Evolutionary conservation across 1,284 basidiomycete species (phyloP).

Genomic region (Cryptococcus floricola): DNA sequence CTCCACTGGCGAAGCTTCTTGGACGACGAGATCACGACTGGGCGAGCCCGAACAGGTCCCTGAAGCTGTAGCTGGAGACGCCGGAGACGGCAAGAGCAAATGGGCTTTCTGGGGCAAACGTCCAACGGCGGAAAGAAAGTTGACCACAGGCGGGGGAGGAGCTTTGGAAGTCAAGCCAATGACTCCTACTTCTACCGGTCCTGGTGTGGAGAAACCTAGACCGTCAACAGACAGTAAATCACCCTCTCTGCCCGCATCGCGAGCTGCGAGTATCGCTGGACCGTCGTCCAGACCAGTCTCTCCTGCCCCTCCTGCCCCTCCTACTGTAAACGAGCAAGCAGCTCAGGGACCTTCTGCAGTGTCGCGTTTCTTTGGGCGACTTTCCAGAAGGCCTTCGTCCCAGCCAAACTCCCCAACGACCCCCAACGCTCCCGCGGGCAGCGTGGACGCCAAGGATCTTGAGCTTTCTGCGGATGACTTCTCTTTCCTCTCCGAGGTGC

Average conservation of each 20-base stretch:
- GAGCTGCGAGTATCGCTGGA: constrained; percentile 6
- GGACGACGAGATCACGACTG: constrained; percentile 38
- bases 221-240: constrained; percentile 3
- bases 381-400: constrained; percentile 23
- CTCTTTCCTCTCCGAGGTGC: constrained; percentile 46
- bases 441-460: constrained; percentile 31
- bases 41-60: constrained; percentile 36
- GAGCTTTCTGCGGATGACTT: constrained; percentile 47
- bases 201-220: constrained; percentile 2
- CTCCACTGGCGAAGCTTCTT: constrained; percentile 16
- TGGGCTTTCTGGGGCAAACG: constrained; percentile 48
- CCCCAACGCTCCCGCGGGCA: background rate
- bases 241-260: constrained; percentile 7
- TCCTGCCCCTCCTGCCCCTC: constrained; percentile 4
- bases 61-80: background rate
- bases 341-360: constrained; percentile 36
- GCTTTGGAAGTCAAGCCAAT: constrained; percentile 42
- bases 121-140: constrained; percentile 26
- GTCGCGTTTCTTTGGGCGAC: constrained; percentile 44
- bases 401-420: constrained; percentile 2
- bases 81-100: constrained; percentile 8
- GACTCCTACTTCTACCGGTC: constrained; percentile 3
- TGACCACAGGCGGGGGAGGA: constrained; percentile 45
- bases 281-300: constrained; percentile 10
- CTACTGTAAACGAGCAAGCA: background rate